These are phyloP conservation scores for Cryptococcus sp. DNA, from an alignment of 1,284 basidiomycete species.

Conservation along the genomic window DNA sequence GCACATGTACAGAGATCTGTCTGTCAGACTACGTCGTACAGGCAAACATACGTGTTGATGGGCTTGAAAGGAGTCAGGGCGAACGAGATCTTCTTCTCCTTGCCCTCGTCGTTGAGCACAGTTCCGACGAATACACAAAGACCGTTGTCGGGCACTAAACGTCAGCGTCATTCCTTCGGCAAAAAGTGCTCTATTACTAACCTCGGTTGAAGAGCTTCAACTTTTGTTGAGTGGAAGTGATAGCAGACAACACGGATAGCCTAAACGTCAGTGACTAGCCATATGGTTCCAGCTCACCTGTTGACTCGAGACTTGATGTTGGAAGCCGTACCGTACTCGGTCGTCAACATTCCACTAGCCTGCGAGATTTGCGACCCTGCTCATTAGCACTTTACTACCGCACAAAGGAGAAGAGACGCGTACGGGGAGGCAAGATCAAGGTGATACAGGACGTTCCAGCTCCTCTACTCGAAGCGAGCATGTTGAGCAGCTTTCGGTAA, in stretches of 20 bases:
- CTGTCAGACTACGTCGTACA: slow-evolving; percentile 1
- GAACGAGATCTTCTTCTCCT: slow-evolving; percentile 97
- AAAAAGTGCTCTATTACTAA: slow-evolving; percentile 28
- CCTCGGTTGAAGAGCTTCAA: slow-evolving; percentile 87
- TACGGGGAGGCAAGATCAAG: slow-evolving; percentile 90
- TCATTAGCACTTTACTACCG: slow-evolving; percentile 5
- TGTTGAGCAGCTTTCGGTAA: slow-evolving; percentile 97
- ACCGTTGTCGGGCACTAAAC: slow-evolving; percentile 82
- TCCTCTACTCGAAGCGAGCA: slow-evolving; percentile 85
- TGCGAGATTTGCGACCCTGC: slow-evolving; percentile 86
- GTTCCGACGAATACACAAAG: slow-evolving; percentile 97
- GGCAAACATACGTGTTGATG: slow-evolving; percentile 79
- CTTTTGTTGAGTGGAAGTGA: slow-evolving; percentile 97
- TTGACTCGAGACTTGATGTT: slow-evolving; percentile 99
- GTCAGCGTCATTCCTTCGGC: slow-evolving; percentile 6
- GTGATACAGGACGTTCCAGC: slow-evolving; percentile 99
- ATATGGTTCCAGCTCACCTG: slow-evolving; percentile 48
- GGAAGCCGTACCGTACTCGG: slow-evolving; percentile 95
- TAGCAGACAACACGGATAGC: slow-evolving; percentile 93
- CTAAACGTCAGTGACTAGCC: slow-evolving; percentile 13
- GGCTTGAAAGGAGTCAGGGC: slow-evolving; percentile 98
- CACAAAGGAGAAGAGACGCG: slow-evolving; percentile 19
- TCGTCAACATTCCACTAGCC: slow-evolving; percentile 89
- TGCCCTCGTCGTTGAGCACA: slow-evolving; percentile 95
- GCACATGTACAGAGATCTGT: slow-evolving; percentile 91